Base-by-base conservation (phyloP, 2,329 filamentous ascomycete species). In the Arthrinium puccinioides region DNA sequence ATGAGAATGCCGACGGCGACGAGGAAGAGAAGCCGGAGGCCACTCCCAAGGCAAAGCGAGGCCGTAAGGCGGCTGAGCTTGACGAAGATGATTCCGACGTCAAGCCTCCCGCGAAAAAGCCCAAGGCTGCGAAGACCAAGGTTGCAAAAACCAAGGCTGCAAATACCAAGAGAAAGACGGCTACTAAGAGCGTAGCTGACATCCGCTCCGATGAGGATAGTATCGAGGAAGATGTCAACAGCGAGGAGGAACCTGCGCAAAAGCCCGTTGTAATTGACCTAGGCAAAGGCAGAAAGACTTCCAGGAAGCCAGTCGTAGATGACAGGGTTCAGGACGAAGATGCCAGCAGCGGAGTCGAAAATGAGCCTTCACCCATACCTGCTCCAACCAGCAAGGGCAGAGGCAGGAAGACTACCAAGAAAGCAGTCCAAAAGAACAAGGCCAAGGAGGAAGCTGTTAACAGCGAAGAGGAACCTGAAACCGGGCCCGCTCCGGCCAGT, bases 71-170 rank as follows among this genome's bases (percentile, higher is more conserved):
- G 50, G 55, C 48, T 8, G 45, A 43, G 7, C 47, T 41, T 26
- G 51, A 46, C 20, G 44, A 45, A 4, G 51, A 54, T 11, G 50
- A 48, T 14, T 53, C 59, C 9, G 52, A 53, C n/a, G 51, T 49
- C 9, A 54, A 56, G 18, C 42, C 59, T 25, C 56, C 57, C 21
- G 56, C 57, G n/a, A 57, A 61, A 43, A 66, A 67, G 50, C n/a
- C n/a, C n/a, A n/a, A n/a, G n/a, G n/a, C n/a, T n/a, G n/a, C n/a
- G n/a, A 65, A 64, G 44, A 44, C 52, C 13, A 58, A 57, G 43
- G 53, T 55, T 37, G 47, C 49, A 21, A 47, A 53, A 32, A 43
- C 30, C 9, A 57, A 57, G 21, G 44, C 47, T 24, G 36, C 39
- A 15, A 51, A 51, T 26, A 34, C 31, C 48, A 47, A 47, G 46